phyloP scores from a whole-genome alignment of 139 green algal genomes.

The Volvox africanus region DNA sequence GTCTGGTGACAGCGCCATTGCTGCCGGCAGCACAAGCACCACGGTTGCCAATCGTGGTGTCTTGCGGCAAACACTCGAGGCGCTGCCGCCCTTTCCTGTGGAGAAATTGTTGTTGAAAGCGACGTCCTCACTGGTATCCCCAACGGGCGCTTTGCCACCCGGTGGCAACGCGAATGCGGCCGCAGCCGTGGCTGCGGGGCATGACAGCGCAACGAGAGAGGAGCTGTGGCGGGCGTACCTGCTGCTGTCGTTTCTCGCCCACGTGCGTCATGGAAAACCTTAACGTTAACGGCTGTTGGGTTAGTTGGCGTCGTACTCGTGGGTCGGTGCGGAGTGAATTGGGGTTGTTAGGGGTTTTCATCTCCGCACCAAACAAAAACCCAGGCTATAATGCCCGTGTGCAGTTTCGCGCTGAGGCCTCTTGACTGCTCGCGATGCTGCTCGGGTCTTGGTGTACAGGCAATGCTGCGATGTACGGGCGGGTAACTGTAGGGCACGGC shows the following conservation, averaged over 20 bases:
- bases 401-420: no score
- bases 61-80: slow-evolving; percentile 14
- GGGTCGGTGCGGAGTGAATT: no score
- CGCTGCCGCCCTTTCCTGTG: slow-evolving; percentile 50
- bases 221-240: slow-evolving; percentile 61
- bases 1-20: neutral
- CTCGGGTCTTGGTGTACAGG: no score
- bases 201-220: neutral
- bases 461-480: no score
- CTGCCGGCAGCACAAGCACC: neutral
- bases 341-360: neutral
- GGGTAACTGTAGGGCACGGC: no score
- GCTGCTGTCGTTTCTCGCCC: slow-evolving; percentile 61
- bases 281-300: no score
- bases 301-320: no score
- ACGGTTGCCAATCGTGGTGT: neutral
- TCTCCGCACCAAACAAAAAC: no score
- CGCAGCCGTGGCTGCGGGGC: neutral
- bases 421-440: no score
- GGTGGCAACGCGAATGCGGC: no score
- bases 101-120: neutral
- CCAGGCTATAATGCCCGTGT: no score
- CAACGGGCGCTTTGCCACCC: neutral
- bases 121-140: neutral
- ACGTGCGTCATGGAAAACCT: slow-evolving; percentile 41